These are phyloP conservation scores for Phytophthora pseudosyringae DNA, from an alignment of 352 stramenopile genomes.

Conservation along the genomic window DNA sequence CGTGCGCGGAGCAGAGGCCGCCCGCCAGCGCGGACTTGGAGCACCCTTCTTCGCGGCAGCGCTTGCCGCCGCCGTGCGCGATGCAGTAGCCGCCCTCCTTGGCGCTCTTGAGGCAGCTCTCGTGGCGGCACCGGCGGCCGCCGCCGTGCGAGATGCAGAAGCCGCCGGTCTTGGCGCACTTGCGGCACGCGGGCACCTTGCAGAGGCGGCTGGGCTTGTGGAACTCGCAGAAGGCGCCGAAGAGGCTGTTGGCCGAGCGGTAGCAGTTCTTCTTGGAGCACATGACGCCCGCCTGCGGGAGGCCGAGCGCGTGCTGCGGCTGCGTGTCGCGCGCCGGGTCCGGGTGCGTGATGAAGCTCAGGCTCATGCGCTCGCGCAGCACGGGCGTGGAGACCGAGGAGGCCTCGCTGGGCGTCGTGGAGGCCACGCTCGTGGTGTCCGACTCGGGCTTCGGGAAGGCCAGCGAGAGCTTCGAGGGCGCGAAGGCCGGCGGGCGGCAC, in stretches of 20 bases:
- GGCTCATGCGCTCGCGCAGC: slow-evolving; percentile 52
- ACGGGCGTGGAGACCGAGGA: slow-evolving; percentile 31
- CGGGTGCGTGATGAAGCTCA: slow-evolving; percentile 69
- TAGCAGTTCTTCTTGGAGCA: slow-evolving; percentile 78
- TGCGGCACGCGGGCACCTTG: slow-evolving; percentile 62
- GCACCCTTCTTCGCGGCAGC: slow-evolving; percentile 55
- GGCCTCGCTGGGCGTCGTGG: slow-evolving; percentile 32
- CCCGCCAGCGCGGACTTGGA: slow-evolving; percentile 71
- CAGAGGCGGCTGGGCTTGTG: slow-evolving; percentile 76
- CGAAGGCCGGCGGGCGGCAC: slow-evolving; percentile 31
- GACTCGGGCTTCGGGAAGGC: slow-evolving; percentile 24
- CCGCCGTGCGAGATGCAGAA: slow-evolving; percentile 82
- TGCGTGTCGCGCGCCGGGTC: slow-evolving; percentile 6
- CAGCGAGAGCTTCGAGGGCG: slow-evolving; percentile 23
- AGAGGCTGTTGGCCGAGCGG: slow-evolving; percentile 47
- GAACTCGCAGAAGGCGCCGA: slow-evolving; percentile 66
- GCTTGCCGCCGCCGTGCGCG: slow-evolving; percentile 64
- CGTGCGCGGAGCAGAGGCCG: slow-evolving; percentile 72
- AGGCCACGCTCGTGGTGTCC: slow-evolving; percentile 36
- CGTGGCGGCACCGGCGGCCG: slow-evolving; percentile 54
- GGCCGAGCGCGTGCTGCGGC: neutral
- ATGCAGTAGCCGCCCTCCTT: slow-evolving; percentile 78
- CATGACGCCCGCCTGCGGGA: slow-evolving; percentile 25
- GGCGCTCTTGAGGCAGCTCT: slow-evolving; percentile 71
- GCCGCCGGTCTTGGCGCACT: slow-evolving; percentile 74